Evolutionary conservation across 2,329 filamentous ascomycete genomes (phyloP).

Genomic region (Dothistroma pini): DNA sequence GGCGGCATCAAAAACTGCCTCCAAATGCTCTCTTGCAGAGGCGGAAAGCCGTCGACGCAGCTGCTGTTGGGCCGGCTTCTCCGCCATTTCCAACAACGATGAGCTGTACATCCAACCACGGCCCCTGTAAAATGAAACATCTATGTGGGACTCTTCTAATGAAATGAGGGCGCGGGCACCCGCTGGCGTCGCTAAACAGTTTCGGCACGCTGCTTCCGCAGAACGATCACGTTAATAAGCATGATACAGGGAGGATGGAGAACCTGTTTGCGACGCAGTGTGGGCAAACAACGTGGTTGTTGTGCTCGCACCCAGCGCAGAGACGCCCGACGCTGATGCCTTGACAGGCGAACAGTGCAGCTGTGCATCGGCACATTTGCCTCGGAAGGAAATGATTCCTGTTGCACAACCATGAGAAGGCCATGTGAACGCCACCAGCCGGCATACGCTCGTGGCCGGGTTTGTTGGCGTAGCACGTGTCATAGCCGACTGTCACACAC

Average conservation of each 20-base stretch:
- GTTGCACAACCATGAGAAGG: constrained; percentile 2
- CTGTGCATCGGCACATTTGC: constrained; percentile 4
- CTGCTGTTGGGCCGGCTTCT: neutral
- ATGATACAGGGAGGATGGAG: neutral
- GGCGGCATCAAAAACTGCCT: neutral
- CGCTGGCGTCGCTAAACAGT: constrained; percentile 1
- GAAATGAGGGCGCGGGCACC: neutral
- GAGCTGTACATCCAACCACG: neutral
- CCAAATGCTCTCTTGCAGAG: neutral
- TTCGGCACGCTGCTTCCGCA: constrained; percentile 5
- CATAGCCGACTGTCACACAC: constrained; percentile 9
- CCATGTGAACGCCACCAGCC: constrained; percentile 12
- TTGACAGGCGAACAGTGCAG: neutral
- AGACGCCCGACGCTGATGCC: neutral
- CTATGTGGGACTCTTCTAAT: constrained; percentile 1
- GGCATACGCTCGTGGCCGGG: neutral
- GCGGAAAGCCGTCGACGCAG: neutral
- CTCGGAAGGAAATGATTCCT: neutral
- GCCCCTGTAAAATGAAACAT: constrained; percentile 1
- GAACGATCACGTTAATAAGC: neutral
- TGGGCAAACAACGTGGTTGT: neutral
- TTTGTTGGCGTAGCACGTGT: constrained; percentile 9
- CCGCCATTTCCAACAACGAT: neutral
- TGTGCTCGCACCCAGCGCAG: no score
- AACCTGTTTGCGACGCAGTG: neutral